phyloP scores from a whole-genome alignment of 228 moss, liverwort and hornwort species.

The Sphagnum fallax region DNA sequence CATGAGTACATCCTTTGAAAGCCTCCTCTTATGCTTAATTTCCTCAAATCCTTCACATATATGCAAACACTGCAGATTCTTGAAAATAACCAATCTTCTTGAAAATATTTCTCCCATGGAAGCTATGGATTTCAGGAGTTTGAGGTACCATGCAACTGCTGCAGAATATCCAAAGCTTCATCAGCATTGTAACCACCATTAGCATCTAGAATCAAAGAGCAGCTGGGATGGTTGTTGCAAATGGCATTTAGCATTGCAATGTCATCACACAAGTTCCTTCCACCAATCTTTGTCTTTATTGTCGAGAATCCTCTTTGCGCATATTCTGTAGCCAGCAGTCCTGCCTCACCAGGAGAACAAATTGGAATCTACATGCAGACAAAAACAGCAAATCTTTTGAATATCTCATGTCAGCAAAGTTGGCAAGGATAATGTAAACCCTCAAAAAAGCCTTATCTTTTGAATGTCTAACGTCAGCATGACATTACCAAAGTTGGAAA shows the following conservation, averaged over 20 bases:
- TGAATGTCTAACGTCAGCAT: too few species aligned
- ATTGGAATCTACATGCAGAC: conserved; percentile 59
- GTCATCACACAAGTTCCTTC: conserved; percentile 57
- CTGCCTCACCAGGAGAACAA: conserved; percentile 67
- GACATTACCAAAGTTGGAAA: too few species aligned
- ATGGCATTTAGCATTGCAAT: conserved; percentile 62
- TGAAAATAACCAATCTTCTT: too few species aligned
- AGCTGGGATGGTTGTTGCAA: conserved; percentile 59
- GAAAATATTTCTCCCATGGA: too few species aligned
- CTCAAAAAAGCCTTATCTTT: too few species aligned
- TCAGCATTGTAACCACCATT: conserved; percentile 62
- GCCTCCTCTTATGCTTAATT: too few species aligned
- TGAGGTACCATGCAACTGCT: conserved; percentile 52
- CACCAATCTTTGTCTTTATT: conserved; percentile 89
- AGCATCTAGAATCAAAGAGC: conserved; percentile 80
- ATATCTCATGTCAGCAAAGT: too few species aligned
- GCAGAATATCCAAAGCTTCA: conserved; percentile 71
- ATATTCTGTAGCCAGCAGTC: conserved; percentile 59
- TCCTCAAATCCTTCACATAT: too few species aligned
- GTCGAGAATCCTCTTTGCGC: conserved; percentile 58
- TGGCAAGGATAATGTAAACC: too few species aligned
- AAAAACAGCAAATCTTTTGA: neutral
- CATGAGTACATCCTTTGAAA: too few species aligned
- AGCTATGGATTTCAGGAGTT: too few species aligned
- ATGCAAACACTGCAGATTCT: too few species aligned